Evolutionary conservation across 768 basidiomycete genomes (phyloP).

Genomic region (Ephemerocybe angulata): DNA sequence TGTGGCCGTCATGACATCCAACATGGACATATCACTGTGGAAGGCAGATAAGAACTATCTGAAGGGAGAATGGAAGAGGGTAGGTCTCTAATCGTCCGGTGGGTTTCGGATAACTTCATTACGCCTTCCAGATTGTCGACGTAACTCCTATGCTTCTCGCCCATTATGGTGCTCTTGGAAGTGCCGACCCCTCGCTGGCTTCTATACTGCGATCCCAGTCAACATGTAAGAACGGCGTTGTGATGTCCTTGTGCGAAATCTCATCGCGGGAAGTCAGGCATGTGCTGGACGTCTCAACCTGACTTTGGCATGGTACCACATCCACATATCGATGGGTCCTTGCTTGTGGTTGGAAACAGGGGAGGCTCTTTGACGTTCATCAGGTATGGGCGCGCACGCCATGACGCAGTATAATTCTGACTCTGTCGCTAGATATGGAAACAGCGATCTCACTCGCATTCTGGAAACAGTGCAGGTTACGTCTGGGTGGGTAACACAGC

Average conservation of each 20-base stretch:
- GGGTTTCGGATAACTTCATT: constrained; percentile 2
- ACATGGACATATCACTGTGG: constrained; percentile 74
- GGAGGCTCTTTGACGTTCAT: constrained; percentile 61
- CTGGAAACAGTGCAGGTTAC: no score
- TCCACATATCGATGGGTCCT: constrained; percentile 52
- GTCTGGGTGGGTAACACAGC: constrained; percentile 52
- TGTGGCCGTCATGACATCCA: constrained; percentile 65
- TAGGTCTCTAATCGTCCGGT: constrained; percentile 17
- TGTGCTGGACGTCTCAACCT: constrained; percentile 65
- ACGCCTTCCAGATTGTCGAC: constrained; percentile 44
- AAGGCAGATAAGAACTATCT: constrained; percentile 60
- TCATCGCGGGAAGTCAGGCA: constrained; percentile 38
- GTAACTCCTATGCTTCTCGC: constrained; percentile 48
- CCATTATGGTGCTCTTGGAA: constrained; percentile 20
- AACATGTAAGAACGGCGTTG: constrained; percentile 38
- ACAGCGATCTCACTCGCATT: no score
- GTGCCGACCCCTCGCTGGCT: constrained; percentile 16
- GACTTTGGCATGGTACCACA: constrained; percentile 51
- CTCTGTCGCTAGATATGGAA: no score
- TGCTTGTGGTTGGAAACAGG: constrained; percentile 67
- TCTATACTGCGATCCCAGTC: constrained; percentile 52
- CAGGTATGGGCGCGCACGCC: no score
- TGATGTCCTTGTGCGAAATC: constrained; percentile 6
- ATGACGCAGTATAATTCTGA: no score
- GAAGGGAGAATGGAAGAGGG: constrained; percentile 72